phyloP scores from a whole-genome alignment of 1,139 yeast species.

The Scheffersomyces quercinus region DNA sequence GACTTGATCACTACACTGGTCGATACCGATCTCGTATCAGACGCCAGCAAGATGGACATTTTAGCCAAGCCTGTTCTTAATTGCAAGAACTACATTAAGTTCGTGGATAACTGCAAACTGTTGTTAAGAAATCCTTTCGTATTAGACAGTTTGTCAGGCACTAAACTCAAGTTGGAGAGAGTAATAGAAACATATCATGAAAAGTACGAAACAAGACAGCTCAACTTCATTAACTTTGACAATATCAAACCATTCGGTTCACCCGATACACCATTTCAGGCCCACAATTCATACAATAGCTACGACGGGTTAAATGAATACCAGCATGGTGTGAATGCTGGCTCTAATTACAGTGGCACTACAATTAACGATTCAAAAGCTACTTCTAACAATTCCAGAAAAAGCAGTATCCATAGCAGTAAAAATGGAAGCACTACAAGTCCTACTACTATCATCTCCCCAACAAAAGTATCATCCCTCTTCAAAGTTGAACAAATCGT shows the following conservation, averaged over 20 bases:
- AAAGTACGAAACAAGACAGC: constrained; percentile 17
- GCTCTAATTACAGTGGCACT: no score
- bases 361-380: not conserved
- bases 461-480: constrained; percentile 38
- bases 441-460: not conserved
- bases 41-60: constrained; percentile 15
- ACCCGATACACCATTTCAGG: constrained; percentile 4
- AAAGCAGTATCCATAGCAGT: no score
- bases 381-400: constrained; percentile 2
- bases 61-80: constrained; percentile 36
- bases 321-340: no score
- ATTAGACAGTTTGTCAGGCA: constrained; percentile 29
- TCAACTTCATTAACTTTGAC: constrained; percentile 38
- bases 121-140: constrained; percentile 43
- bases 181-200: constrained; percentile 21
- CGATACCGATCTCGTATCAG: constrained; percentile 10
- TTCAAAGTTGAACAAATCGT: constrained; percentile 39
- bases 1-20: constrained; percentile 7
- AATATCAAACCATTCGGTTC: constrained; percentile 33
- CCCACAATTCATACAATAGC: not conserved
- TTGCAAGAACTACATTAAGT: constrained; percentile 30
- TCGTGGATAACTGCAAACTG: constrained; percentile 23
- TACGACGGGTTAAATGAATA: no score
- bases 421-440: no score
- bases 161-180: constrained; percentile 17